Evolutionary conservation across 2,329 filamentous ascomycete genomes (phyloP).

Genomic region (Knufia fluminis): DNA sequence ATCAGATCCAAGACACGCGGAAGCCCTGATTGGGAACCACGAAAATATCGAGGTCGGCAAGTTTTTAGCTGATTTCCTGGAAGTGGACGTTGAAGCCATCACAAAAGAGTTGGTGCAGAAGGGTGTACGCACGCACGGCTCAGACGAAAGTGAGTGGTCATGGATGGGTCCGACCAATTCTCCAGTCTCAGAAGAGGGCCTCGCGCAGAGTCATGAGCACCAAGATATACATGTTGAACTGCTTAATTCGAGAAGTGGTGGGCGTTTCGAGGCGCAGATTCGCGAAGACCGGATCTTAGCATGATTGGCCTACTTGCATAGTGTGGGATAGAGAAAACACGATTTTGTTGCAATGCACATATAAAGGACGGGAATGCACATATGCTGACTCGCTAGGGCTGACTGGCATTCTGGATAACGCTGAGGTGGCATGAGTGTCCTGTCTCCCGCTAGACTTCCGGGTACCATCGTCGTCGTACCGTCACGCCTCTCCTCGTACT

Average conservation of each 20-base stretch:
- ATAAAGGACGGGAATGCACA: too few species aligned
- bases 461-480: too few species aligned
- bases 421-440: too few species aligned
- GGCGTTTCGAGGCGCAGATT: neutral
- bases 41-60: conserved; percentile 89
- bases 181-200: neutral
- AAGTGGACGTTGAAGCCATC: conserved; percentile 67
- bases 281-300: neutral
- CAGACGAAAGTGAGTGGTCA: conserved; percentile 19
- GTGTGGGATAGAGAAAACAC: neutral
- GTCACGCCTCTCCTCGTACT: too few species aligned
- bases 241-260: neutral
- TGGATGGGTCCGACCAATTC: conserved; percentile 32
- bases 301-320: neutral
- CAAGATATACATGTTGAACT: neutral
- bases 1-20: conserved; percentile 55
- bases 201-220: too few species aligned
- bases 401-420: too few species aligned
- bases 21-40: conserved; percentile 68
- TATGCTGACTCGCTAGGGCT: neutral
- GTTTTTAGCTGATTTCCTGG: conserved; percentile 70
- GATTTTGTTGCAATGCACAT: neutral
- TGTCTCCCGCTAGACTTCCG: too few species aligned
- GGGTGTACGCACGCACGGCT: conserved; percentile 18
- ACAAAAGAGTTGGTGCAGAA: conserved; percentile 58